Percentiles rank a stretch among this genome's conserved stretches.
These are phyloP conservation scores for Otatea glauca DNA, from an alignment of 176 grass and related monocot genomes.

Conservation along the genomic window DNA sequence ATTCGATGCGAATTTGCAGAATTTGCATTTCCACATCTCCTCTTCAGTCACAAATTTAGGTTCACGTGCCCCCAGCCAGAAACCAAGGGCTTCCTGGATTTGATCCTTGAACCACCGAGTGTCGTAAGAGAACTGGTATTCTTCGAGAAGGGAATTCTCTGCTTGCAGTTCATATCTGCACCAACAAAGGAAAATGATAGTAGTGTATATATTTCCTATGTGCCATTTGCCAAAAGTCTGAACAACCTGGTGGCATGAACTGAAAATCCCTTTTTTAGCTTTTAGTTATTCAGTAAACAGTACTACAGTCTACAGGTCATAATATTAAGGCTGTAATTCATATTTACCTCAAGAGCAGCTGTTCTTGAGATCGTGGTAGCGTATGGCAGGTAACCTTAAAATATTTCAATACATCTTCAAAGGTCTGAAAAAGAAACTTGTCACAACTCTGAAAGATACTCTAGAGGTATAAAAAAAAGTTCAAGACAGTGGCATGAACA, in stretches of 20 bases:
- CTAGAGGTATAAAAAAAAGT: neutral
- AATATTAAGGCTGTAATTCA: slow-evolving; percentile 22
- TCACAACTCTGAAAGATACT: slow-evolving; percentile 7
- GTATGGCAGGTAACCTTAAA: slow-evolving; percentile 67
- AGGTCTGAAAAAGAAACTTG: slow-evolving; percentile 59
- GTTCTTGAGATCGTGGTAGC: slow-evolving; percentile 57
- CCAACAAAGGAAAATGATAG: slow-evolving; percentile 4
- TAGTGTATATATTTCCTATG: neutral
- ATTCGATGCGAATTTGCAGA: slow-evolving; percentile 60
- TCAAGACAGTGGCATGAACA: slow-evolving; percentile 20
- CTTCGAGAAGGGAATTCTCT: slow-evolving; percentile 73
- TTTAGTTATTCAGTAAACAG: slow-evolving; percentile 25
- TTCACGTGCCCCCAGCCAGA: slow-evolving; percentile 59
- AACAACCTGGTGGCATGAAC: neutral
- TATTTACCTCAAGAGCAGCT: slow-evolving; percentile 76
- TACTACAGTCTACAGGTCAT: slow-evolving; percentile 12
- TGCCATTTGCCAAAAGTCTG: neutral
- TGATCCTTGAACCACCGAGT: slow-evolving; percentile 63
- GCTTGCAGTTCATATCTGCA: slow-evolving; percentile 86
- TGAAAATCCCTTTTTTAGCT: neutral
- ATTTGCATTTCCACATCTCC: slow-evolving; percentile 74
- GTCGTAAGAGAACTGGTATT: slow-evolving; percentile 73
- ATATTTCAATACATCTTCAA: slow-evolving; percentile 74
- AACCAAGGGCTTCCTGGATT: slow-evolving; percentile 57
- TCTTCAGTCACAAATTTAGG: slow-evolving; percentile 64